phyloP scores from a whole-genome alignment of 306 rosid species.

The Sesbania bispinosa region DNA sequence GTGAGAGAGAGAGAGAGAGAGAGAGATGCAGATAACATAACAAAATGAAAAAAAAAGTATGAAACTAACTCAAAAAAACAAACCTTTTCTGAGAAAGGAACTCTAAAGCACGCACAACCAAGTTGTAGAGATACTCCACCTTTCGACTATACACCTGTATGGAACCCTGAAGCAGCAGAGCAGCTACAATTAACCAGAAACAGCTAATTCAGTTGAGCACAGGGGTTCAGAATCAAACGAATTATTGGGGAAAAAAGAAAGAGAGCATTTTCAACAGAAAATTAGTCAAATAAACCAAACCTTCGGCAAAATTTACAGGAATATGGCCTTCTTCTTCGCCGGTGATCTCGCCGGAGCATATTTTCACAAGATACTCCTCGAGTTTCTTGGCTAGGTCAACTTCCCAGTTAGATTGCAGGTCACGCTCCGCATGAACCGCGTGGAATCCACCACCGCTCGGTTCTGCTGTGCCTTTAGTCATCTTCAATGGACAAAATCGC shows the following conservation, averaged over 20 bases:
- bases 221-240: background rate
- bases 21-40: background rate
- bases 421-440: constrained; percentile 81
- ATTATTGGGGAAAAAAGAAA: background rate
- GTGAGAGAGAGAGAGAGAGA: no score
- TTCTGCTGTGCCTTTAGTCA: constrained; percentile 49
- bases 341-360: constrained; percentile 77
- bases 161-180: constrained; percentile 89
- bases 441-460: constrained; percentile 47
- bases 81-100: constrained; percentile 92
- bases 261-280: background rate
- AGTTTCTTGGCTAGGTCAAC: constrained; percentile 85
- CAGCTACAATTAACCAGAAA: constrained; percentile 64
- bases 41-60: background rate
- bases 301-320: constrained; percentile 83
- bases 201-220: constrained; percentile 22
- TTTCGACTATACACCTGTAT: constrained; percentile 92
- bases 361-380: constrained; percentile 73
- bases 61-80: constrained; percentile 15
- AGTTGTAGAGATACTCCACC: constrained; percentile 79
- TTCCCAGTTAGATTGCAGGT: constrained; percentile 88
- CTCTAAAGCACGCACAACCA: constrained; percentile 91
- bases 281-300: constrained; percentile 29
- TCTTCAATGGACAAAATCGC: constrained; percentile 24
- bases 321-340: constrained; percentile 48